Evolutionary conservation across 192 early-diverging fungal species (phyloP), one percentile per base, ranked within the genome.

Genomic region (Pilaira anomala): DNA sequence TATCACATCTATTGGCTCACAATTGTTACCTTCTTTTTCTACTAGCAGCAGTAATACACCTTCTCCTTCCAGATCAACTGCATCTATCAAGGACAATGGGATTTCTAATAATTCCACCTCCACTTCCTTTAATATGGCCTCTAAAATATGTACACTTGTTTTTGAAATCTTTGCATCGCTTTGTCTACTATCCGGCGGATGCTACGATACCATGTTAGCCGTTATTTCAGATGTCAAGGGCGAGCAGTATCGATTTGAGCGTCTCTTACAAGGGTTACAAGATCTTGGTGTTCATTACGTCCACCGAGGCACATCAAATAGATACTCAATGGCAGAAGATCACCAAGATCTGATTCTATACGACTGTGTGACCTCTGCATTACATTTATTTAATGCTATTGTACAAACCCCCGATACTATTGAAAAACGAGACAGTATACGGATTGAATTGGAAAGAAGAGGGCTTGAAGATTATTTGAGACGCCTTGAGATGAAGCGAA

Each of bases 231-330:
- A 80, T 14, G 70, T 80, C 13, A 72, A 71, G 25, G 77, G 78
- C 3, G 83, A 84, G 28, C 74, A 78, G 11, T 83, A 75, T 56
- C 67, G 83, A 39, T 84, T 84, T 66, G 78, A 82, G 48, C 73
- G 78, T 22, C 63, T 84, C 0, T 68, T 84, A 13, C 68, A 75
- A 24, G 71, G 62, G 7, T 36, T 83, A 25, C 30, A 63, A 22
- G 62, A 63, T 42, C 28, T 40, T 19, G 62, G 30, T 6, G 71
- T 53, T 16, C 16, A 48, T 48, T 19, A 16, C 36, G 9, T 46
- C 3, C 18, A 19, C 7, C 11, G 39, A 62, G 7, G 55, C 54
- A 16, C n/a, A n/a, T n/a, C n/a, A n/a, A n/a, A n/a, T n/a, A n/a
- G 67, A 69, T 18, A 26, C 18, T 22, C 65, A 67, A 9, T 48